These are phyloP conservation scores for Paraphaeosphaeria sporulosa DNA, from an alignment of 2,329 filamentous ascomycete genomes.

Conservation along the genomic window DNA sequence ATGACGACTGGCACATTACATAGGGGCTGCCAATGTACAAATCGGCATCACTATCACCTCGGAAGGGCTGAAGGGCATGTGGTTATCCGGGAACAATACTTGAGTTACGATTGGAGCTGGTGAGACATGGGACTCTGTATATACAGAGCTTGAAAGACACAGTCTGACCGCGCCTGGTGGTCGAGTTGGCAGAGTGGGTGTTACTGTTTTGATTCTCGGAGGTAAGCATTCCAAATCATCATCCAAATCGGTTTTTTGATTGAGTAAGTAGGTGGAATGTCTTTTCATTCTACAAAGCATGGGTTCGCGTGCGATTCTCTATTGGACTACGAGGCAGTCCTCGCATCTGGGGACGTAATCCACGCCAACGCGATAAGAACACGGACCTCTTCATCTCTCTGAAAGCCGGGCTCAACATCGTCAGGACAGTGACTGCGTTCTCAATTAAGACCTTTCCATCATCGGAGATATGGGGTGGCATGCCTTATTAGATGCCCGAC, in stretches of 20 bases:
- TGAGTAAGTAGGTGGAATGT: slow-evolving; percentile 27
- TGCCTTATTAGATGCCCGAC: slow-evolving; percentile 14
- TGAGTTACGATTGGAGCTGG: no score
- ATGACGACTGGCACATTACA: no score
- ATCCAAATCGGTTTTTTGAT: no score
- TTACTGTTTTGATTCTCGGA: background rate
- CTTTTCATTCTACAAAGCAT: slow-evolving; percentile 23
- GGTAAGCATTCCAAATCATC: background rate
- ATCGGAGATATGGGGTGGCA: background rate
- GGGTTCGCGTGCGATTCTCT: slow-evolving; percentile 27
- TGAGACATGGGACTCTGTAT: no score
- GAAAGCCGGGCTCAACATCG: slow-evolving; percentile 42
- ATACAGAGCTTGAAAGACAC: background rate
- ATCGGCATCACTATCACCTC: no score
- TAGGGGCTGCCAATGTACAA: no score
- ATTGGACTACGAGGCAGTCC: slow-evolving; percentile 49
- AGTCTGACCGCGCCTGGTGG: no score
- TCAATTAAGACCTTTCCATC: background rate
- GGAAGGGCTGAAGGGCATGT: no score
- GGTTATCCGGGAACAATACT: no score
- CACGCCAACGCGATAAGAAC: slow-evolving; percentile 48
- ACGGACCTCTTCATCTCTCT: slow-evolving; percentile 50
- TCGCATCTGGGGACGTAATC: slow-evolving; percentile 53
- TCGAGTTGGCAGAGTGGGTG: slow-evolving; percentile 16
- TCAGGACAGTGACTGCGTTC: slow-evolving; percentile 6